phyloP scores from a whole-genome alignment of 129 eudicot genomes.

The Artemisia argyi region DNA sequence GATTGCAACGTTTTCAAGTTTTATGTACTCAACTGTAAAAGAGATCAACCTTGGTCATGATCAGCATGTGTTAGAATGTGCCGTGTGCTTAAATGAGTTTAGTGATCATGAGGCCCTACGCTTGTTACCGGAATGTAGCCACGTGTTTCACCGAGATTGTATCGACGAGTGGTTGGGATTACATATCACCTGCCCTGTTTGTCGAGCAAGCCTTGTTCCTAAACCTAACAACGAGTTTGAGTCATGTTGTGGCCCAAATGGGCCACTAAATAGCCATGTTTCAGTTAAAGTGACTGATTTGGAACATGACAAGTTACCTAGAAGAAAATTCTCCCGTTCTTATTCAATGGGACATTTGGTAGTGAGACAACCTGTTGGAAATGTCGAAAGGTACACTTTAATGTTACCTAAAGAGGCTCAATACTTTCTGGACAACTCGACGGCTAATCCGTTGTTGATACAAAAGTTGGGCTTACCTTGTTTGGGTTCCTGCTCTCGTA shows the following conservation, averaged over 20 bases:
- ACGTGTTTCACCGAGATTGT: slow-evolving; percentile 50
- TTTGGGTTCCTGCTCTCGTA: no score
- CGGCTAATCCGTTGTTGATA: not conserved
- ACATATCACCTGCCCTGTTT: slow-evolving; percentile 60
- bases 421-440: not conserved
- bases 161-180: slow-evolving; percentile 50
- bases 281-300: not conserved
- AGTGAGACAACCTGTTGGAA: slow-evolving; percentile 7
- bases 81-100: slow-evolving; percentile 54
- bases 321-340: slow-evolving; percentile 24
- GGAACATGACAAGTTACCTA: slow-evolving; percentile 6
- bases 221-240: slow-evolving; percentile 2
- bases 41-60: slow-evolving; percentile 32
- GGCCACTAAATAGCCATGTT: slow-evolving; percentile 1
- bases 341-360: slow-evolving; percentile 40
- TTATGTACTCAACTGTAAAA: slow-evolving; percentile 40
- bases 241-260: not conserved
- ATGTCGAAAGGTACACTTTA: slow-evolving; percentile 43
- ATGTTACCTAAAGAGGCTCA: slow-evolving; percentile 41
- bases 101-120: slow-evolving; percentile 41
- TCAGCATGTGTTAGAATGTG: slow-evolving; percentile 46
- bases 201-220: slow-evolving; percentile 45
- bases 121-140: slow-evolving; percentile 52
- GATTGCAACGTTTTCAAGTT: slow-evolving; percentile 38
- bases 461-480: no score